Conservation (phyloP, 495 filamentous ascomycete species). For the Articulospora tetracladia region DNA sequence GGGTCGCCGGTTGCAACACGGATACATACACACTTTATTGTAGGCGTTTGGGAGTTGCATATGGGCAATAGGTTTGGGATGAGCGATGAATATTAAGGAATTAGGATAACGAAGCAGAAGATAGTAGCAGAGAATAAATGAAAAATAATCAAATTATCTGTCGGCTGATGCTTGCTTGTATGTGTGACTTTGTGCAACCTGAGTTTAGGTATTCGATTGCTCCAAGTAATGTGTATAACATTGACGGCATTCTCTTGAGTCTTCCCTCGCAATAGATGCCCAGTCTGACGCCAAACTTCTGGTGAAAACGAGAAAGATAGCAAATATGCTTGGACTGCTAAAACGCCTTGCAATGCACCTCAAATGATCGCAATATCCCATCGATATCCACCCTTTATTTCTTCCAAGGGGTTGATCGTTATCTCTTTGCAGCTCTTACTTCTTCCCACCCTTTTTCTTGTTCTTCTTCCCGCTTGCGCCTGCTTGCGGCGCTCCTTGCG, state of each 20-base stretch:
- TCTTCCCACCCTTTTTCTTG: slow-evolving; percentile 53
- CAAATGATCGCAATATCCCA: no score
- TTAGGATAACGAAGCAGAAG: slow-evolving; percentile 14
- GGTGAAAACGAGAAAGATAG: no score
- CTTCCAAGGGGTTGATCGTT: no score
- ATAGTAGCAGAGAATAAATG: slow-evolving; percentile 14
- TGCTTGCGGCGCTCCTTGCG: background rate
- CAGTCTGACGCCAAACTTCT: no score
- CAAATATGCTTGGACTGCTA: background rate
- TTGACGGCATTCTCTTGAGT: no score
- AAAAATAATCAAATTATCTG: slow-evolving; percentile 6
- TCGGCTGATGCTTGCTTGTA: no score
- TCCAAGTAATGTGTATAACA: no score
- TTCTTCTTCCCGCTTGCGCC: slow-evolving; percentile 40
- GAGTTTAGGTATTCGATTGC: background rate
- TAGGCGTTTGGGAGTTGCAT: slow-evolving; percentile 20
- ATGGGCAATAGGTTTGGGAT: slow-evolving; percentile 9
- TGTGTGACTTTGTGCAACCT: no score
- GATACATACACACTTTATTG: slow-evolving; percentile 10
- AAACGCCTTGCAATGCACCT: background rate
- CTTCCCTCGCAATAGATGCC: no score
- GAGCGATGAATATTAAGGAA: slow-evolving; percentile 7
- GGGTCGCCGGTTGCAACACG: slow-evolving; percentile 23
- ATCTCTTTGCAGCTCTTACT: no score
- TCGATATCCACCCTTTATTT: no score